phyloP scores from a whole-genome alignment of 78 protist species.

The Planoprotostelium fungivorum region DNA sequence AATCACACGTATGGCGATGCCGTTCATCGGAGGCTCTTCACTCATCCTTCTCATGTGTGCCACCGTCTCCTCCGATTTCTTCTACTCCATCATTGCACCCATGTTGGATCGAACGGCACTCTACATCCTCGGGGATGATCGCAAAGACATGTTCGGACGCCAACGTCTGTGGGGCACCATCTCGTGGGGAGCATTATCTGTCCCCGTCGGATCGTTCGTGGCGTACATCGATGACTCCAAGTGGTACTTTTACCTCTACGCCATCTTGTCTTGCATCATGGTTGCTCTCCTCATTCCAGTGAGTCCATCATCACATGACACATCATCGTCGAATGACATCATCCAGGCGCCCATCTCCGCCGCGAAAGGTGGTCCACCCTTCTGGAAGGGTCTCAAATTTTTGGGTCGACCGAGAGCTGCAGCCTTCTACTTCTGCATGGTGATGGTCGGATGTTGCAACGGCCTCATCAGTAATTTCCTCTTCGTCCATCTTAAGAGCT shows the following conservation, averaged over 20 bases:
- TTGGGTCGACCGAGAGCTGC: neutral
- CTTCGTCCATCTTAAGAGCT: neutral
- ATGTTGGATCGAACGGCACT: neutral
- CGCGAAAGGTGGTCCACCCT: neutral
- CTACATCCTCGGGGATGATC: neutral
- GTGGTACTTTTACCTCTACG: neutral
- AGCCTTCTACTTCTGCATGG: neutral
- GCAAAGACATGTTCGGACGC: neutral
- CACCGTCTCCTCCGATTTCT: neutral
- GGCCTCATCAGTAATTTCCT: neutral
- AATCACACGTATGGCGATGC: neutral
- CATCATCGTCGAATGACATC: neutral
- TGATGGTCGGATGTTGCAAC: neutral
- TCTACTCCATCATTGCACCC: neutral
- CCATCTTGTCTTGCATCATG: neutral
- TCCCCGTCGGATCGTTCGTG: neutral
- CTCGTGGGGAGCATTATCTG: neutral
- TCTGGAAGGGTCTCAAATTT: neutral
- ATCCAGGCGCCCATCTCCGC: neutral
- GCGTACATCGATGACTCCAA: neutral
- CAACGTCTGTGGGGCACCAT: neutral
- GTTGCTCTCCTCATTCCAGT: neutral
- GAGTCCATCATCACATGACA: neutral
- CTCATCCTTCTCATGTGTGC: neutral
- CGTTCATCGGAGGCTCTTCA: neutral